Evolutionary conservation across 192 early-diverging fungal species (phyloP).

Genomic region (Podila minutissima): DNA sequence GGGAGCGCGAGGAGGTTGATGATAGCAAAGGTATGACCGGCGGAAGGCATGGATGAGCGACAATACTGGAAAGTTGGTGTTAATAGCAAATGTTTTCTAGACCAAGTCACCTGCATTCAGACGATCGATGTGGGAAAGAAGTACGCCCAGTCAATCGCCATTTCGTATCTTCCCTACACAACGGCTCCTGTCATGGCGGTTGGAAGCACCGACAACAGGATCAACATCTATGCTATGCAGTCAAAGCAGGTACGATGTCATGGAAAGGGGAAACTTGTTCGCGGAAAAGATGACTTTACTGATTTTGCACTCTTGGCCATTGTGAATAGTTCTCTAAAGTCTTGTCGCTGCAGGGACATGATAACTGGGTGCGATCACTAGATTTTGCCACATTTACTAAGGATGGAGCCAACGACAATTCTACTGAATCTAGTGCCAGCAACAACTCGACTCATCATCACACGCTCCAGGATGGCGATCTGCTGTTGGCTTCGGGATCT

Average conservation of each 20-base stretch:
- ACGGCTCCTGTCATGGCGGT: conserved; percentile 74
- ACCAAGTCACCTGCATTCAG: conserved; percentile 70
- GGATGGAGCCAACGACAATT: conserved; percentile 17
- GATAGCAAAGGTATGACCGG: conserved; percentile 28
- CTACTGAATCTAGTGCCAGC: not conserved
- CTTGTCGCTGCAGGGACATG: conserved; percentile 85
- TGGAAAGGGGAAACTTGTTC: not conserved
- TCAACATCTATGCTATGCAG: conserved; percentile 74
- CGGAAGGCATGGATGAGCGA: not conserved
- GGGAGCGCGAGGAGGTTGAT: conserved; percentile 62
- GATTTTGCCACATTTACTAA: conserved; percentile 74
- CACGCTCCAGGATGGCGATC: conserved; percentile 74
- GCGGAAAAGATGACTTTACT: not conserved
- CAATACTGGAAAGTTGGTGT: not conserved
- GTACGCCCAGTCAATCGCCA: conserved; percentile 73
- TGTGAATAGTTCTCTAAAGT: conserved; percentile 66
- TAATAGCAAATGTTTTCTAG: conserved; percentile 17
- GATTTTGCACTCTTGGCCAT: too few species aligned
- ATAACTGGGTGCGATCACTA: conserved; percentile 91
- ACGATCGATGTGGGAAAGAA: conserved; percentile 70
- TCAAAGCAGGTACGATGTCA: conserved; percentile 45
- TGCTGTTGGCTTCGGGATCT: conserved; percentile 88
- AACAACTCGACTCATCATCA: conserved; percentile 46
- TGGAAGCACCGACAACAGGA: conserved; percentile 84
- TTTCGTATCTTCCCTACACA: conserved; percentile 75